Conservation (phyloP, 1,284 basidiomycete species). For the Sutorius eximius region DNA sequence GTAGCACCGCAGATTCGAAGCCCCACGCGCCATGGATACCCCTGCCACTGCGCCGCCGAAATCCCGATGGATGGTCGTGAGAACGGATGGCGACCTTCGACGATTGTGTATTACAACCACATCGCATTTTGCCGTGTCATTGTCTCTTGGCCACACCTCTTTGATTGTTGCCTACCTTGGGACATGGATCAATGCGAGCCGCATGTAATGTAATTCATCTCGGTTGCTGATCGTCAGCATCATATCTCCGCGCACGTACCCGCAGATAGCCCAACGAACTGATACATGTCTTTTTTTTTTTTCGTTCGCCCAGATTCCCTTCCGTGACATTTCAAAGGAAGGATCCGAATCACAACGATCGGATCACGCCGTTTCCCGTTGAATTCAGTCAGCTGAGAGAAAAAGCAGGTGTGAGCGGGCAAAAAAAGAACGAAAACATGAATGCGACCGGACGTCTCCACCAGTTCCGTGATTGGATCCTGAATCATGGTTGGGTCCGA, state of each 20-base stretch:
- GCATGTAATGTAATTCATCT: conserved; percentile 4
- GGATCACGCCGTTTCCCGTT: conserved; percentile 4
- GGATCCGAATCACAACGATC: not conserved
- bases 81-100: conserved; percentile 8
- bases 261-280: not conserved
- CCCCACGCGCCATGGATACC: conserved; percentile 50
- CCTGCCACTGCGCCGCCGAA: conserved; percentile 55
- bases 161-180: conserved; percentile 5
- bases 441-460: conserved; percentile 18
- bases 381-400: not conserved
- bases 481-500: not conserved
- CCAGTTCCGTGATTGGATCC: not conserved
- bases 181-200: conserved; percentile 12
- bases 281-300: not conserved
- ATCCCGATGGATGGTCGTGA: conserved; percentile 53
- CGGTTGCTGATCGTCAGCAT: conserved; percentile 5
- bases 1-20: conserved; percentile 28
- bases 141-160: not conserved
- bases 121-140: conserved; percentile 8
- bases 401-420: not conserved
- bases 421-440: not conserved
- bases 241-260: conserved; percentile 13
- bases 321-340: conserved; percentile 5
- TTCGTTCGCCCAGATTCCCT: conserved; percentile 3
- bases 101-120: not conserved